Evolutionary conservation across 129 eudicot species (phyloP), one percentile per base, ranked within the genome.

Genomic region (Artemisia argyi): DNA sequence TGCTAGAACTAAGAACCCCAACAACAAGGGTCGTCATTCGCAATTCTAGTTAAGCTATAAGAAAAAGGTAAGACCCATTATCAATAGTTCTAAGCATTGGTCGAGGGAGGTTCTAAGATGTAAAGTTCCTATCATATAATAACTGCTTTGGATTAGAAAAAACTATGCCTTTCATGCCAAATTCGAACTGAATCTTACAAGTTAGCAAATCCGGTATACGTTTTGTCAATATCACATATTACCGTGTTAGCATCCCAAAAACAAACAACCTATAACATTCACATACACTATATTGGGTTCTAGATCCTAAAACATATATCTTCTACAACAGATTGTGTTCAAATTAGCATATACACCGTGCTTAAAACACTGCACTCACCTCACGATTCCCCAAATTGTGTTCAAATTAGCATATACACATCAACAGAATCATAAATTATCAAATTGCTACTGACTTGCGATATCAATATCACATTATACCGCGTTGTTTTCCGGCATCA

Each of bases 341-440:
- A 24, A 24, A 30, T 30, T 30, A 3, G 35, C 35, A 30, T 30
- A 30, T 30, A 30, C 35, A 30, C 4, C 42, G 8, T 9, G 9
- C 42, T 35, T 35, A 35, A 35, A 35, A 35, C 42, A 35, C 42
- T 9, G 8, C 42, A 5, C 42, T 35, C 42, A 35, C 42, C 42
- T 35, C 42, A 35, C 42, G 1, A 47, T 14, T 73, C 30, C 2
- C 15, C 44, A 55, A 68, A 69, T 19, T 71, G 16, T 12, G 15
- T 57, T 59, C 58, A 52, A 59, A 46, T 69, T 61, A 76, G 72
- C 69, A 71, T 70, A 74, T 56, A 68, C 66, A 71, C 61, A 73
- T 56, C 81, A 52, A 32, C 61, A 4, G 7, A 68, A 53, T 47
- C 73, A 77, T 12, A 47, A 17, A 66, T 12, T 3, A 6, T 47